Evolutionary conservation across 257 asterid genomes (phyloP).

Genomic region (Nicotiana paniculata): DNA sequence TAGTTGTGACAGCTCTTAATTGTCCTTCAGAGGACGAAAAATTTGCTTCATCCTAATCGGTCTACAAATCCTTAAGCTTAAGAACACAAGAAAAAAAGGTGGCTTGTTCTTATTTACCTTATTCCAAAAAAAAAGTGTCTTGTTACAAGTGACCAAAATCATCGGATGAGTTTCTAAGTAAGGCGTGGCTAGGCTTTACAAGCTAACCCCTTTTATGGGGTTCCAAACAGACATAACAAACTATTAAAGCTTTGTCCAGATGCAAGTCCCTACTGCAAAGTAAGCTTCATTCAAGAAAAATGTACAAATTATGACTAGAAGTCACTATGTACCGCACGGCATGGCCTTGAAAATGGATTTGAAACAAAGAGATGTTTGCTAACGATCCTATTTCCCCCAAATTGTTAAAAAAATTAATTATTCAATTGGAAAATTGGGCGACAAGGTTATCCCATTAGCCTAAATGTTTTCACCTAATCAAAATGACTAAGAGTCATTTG

Average conservation of each 20-base stretch:
- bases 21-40: not conserved
- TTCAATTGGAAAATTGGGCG: not conserved
- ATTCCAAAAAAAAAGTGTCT: not conserved
- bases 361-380: not conserved
- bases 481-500: too few relatives aligned
- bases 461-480: not conserved
- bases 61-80: not conserved
- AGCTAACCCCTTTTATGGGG: not conserved
- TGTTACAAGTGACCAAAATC: not conserved
- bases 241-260: not conserved
- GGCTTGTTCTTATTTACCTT: not conserved
- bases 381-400: not conserved
- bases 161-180: not conserved
- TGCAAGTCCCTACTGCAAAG: not conserved
- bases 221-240: not conserved
- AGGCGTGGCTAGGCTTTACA: not conserved
- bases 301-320: not conserved
- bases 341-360: not conserved
- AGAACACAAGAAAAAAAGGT: not conserved
- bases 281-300: not conserved
- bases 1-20: not conserved
- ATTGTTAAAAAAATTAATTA: not conserved
- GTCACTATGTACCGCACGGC: not conserved
- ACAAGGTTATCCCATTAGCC: not conserved
- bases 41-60: not conserved